These are phyloP conservation scores for Pseudocercospora fijiensis DNA, from an alignment of 2,329 filamentous ascomycete species.

Conservation along the genomic window DNA sequence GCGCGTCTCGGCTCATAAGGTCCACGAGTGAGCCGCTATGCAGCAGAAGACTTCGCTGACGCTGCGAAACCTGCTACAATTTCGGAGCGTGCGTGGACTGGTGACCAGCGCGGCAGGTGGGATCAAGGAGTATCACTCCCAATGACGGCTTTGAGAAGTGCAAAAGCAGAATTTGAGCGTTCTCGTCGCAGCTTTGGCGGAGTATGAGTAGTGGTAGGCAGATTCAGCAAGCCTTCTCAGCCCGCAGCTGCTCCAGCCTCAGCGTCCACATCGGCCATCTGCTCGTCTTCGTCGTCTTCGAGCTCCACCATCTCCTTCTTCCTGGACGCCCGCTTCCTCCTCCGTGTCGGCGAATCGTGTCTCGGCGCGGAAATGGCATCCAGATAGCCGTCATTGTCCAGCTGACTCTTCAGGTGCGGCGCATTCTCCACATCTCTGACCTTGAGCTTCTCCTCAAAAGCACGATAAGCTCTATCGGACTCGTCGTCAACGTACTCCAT, in stretches of 20 bases:
- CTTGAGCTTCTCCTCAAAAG: conserved; percentile 73
- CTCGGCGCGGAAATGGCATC: conserved; percentile 61
- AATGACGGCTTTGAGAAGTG: neutral
- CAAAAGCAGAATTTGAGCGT: neutral
- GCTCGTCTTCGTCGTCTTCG: conserved; percentile 27
- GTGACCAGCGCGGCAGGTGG: too few relatives aligned
- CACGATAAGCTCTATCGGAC: conserved; percentile 68
- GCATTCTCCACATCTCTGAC: conserved; percentile 48
- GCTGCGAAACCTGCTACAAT: neutral
- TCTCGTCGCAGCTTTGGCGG: neutral
- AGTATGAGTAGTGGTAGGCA: neutral
- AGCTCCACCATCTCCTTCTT: conserved; percentile 29
- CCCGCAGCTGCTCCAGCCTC: neutral
- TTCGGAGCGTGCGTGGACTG: neutral
- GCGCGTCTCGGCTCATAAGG: neutral
- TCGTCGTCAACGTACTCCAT: conserved; percentile 82
- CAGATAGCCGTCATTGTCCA: conserved; percentile 60
- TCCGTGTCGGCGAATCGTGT: conserved; percentile 39
- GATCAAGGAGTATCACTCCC: neutral
- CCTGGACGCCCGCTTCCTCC: conserved; percentile 41
- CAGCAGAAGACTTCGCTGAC: too few relatives aligned
- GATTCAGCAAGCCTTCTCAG: neutral
- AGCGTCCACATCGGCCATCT: conserved; percentile 1
- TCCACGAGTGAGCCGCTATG: neutral
- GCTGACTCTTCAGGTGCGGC: conserved; percentile 53